phyloP scores from a whole-genome alignment of 2,329 filamentous ascomycete genomes.

The Cladosporium sp. region DNA sequence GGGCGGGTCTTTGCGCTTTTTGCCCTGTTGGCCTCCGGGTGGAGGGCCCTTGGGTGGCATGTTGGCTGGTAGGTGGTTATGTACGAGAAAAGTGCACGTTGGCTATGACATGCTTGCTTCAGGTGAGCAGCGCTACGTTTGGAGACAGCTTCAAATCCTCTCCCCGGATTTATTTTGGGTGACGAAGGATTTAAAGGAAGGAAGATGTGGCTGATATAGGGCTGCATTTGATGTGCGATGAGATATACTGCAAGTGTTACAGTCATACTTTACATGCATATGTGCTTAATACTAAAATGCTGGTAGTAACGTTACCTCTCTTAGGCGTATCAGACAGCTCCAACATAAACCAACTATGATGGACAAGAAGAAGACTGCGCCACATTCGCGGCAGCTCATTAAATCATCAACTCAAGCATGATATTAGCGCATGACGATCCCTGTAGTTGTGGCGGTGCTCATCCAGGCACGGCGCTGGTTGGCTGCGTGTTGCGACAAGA shows the following conservation, averaged over 20 bases:
- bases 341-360: not conserved
- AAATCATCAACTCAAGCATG: not conserved
- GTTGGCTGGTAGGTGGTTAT: not conserved
- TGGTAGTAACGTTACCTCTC: not conserved
- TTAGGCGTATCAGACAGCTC: not conserved
- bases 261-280: too few species aligned
- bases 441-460: not conserved
- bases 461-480: not conserved
- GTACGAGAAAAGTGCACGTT: not conserved
- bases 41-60: slow-evolving; percentile 16
- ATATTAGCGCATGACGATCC: not conserved
- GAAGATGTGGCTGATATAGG: not conserved
- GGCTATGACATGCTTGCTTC: not conserved
- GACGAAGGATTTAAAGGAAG: not conserved
- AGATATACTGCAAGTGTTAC: not conserved
- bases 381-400: not conserved
- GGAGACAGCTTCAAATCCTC: not conserved
- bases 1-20: slow-evolving; percentile 32
- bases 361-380: not conserved
- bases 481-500: not conserved
- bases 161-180: slow-evolving; percentile 1
- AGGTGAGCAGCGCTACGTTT: not conserved
- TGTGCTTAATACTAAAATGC: too few species aligned
- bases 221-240: not conserved
- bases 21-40: slow-evolving; percentile 16